Percentiles rank a stretch among this genome's conserved stretches.
Conservation (phyloP, 192 early-diverging fungal species). For the Gryganskiella cystojenkinii region DNA sequence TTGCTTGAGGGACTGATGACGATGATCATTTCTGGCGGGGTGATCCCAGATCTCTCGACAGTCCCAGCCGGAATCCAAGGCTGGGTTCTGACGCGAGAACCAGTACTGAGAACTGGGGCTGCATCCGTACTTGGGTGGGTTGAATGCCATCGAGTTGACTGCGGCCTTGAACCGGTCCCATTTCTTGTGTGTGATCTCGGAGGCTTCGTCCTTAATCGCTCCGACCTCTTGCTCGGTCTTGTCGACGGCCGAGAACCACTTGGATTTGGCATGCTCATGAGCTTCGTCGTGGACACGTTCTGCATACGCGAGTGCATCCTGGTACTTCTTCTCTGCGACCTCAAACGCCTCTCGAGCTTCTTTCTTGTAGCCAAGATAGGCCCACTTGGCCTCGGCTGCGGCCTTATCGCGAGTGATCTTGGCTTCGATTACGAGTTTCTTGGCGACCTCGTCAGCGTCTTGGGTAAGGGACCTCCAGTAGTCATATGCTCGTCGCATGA, state of each 20-base stretch:
- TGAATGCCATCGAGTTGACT: conserved; percentile 37
- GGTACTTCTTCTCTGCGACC: conserved; percentile 34
- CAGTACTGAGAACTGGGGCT: conserved; percentile 41
- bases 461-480: conserved; percentile 47
- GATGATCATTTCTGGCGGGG: conserved; percentile 21
- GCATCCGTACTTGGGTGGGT: conserved; percentile 50
- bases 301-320: conserved; percentile 26
- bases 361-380: conserved; percentile 35
- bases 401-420: conserved; percentile 40
- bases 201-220: conserved; percentile 25
- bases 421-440: conserved; percentile 29
- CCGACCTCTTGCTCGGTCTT: conserved; percentile 45
- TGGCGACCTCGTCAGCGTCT: conserved; percentile 35
- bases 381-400: conserved; percentile 32
- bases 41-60: conserved; percentile 52
- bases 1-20: conserved; percentile 22
- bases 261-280: conserved; percentile 40
- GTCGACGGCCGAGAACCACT: conserved; percentile 42
- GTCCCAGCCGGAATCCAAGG: conserved; percentile 16
- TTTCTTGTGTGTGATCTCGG: conserved; percentile 27
- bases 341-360: conserved; percentile 41
- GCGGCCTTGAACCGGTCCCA: conserved; percentile 50
- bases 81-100: conserved; percentile 30
- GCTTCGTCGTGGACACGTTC: conserved; percentile 44
- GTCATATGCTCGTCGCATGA: conserved; percentile 38